Evolutionary conservation across 1,284 basidiomycete genomes (phyloP), one percentile per base, ranked within the genome.

Genomic region (Sphaerobolus stellatus): DNA sequence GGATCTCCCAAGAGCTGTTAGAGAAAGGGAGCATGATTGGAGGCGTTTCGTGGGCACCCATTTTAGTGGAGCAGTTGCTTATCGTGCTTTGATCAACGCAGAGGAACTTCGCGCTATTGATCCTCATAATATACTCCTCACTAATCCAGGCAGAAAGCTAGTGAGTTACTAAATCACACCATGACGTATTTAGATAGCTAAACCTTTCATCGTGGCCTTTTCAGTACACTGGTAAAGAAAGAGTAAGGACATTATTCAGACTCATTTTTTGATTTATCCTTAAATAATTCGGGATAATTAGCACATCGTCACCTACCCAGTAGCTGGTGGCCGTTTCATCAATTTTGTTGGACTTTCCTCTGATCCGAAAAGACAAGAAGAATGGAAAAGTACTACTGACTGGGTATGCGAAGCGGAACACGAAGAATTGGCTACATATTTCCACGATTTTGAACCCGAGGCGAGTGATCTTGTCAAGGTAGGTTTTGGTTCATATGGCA

Each of bases 11-110:
- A 3, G 41, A 11, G 14, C 41, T 24, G n/a, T n/a, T n/a, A n/a
- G n/a, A n/a, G n/a, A n/a, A 41, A n/a, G n/a, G 16, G 29, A 64
- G 7, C 52, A 56, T 22, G 59, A 50, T 6, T 5, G 57, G 68
- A 16, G 66, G 41, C 22, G 41, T 14, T 43, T 43, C 18, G 41
- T 25, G 4, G 41, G 18, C 27, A 43, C 41, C 14, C 22, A 43
- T 20, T 43, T 43, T 43, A 24, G 41, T 16, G 41, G 41, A 8
- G 27, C 41, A 13, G 41, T 43, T 13, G 41, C 41, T 3, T 43
- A 43, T 43, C 4, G 41, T 24, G 41, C 41, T 20, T 43, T 43
- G 41, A 25, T 43, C 16, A 25, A 43, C 18, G 22, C 41, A 14
- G 18, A 14, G 13, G 41, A 43, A 20, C 27, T 43, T 7, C 22